These are phyloP conservation scores for Pleoardoris graminearum DNA, from an alignment of 2,329 filamentous ascomycete genomes.

Conservation along the genomic window DNA sequence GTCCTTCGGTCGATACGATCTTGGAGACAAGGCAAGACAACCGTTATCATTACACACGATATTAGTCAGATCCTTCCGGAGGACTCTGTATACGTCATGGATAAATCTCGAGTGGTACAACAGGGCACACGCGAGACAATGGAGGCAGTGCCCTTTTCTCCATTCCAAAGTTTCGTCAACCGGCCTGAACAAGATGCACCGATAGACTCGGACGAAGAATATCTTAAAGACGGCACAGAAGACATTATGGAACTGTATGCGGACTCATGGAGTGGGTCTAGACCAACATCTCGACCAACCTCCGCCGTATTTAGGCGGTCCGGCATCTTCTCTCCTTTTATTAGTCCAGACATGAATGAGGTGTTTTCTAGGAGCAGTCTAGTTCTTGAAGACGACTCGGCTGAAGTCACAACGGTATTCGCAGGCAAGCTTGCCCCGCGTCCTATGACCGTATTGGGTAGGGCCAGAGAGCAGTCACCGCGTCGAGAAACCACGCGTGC, in stretches of 20 bases:
- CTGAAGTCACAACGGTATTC: not conserved
- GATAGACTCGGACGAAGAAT: constrained; percentile 3
- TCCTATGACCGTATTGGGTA: not conserved
- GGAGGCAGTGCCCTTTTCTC: constrained; percentile 48
- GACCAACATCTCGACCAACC: constrained; percentile 19
- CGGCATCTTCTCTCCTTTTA: constrained; percentile 20
- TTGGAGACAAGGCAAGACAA: constrained; percentile 82
- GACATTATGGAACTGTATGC: constrained; percentile 24
- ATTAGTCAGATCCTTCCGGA: constrained; percentile 70
- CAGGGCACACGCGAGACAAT: constrained; percentile 67
- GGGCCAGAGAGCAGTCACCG: not conserved
- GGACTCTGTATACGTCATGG: constrained; percentile 82
- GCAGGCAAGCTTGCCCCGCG: not conserved
- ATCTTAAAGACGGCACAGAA: constrained; percentile 17
- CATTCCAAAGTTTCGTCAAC: constrained; percentile 50
- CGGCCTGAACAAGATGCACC: constrained; percentile 13
- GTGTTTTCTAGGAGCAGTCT: not conserved
- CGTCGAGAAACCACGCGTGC: not conserved
- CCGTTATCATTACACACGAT: constrained; percentile 92
- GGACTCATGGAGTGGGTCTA: constrained; percentile 16
- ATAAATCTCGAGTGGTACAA: constrained; percentile 68
- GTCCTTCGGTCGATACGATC: constrained; percentile 75
- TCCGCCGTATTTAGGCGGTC: constrained; percentile 22
- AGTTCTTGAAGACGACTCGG: not conserved
- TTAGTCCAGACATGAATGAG: not conserved